phyloP scores from a whole-genome alignment of 2,329 filamentous ascomycete species.

The Hortaea werneckii region DNA sequence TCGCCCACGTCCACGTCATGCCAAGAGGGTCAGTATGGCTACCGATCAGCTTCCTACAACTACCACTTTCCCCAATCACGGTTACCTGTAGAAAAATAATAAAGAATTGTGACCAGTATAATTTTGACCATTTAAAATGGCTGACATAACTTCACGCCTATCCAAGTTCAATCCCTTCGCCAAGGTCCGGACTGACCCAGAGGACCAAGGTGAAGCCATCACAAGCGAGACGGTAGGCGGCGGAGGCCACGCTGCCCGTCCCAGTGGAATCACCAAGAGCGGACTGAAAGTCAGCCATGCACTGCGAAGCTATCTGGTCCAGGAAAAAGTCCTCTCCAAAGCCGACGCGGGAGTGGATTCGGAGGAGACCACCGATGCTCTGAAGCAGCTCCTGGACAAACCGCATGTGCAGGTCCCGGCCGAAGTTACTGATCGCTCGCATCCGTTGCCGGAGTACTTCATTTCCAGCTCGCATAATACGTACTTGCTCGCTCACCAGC shows the following conservation, averaged over 20 bases:
- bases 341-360: slow-evolving; percentile 39
- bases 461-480: slow-evolving; percentile 67
- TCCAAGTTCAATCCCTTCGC: slow-evolving; percentile 30
- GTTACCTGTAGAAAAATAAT: too few relatives aligned
- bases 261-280: slow-evolving; percentile 39
- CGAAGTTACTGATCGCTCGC: slow-evolving; percentile 45
- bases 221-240: slow-evolving; percentile 44
- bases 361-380: slow-evolving; percentile 34
- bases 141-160: neutral
- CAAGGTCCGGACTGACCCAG: slow-evolving; percentile 31
- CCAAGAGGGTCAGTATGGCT: too few relatives aligned
- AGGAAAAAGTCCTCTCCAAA: slow-evolving; percentile 42
- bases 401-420: slow-evolving; percentile 49
- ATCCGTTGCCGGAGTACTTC: slow-evolving; percentile 59
- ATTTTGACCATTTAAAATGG: too few relatives aligned
- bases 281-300: slow-evolving; percentile 51
- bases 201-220: slow-evolving; percentile 45
- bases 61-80: too few relatives aligned
- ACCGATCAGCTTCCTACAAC: too few relatives aligned
- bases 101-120: too few relatives aligned
- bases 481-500: slow-evolving; percentile 59
- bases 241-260: slow-evolving; percentile 47
- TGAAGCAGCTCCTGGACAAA: slow-evolving; percentile 45
- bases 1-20: too few relatives aligned
- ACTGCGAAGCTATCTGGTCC: slow-evolving; percentile 45